Evolutionary conservation across 352 stramenopile species (phyloP), one percentile per base, ranked within the genome.

Genomic region (Globisporangium emineosum): DNA sequence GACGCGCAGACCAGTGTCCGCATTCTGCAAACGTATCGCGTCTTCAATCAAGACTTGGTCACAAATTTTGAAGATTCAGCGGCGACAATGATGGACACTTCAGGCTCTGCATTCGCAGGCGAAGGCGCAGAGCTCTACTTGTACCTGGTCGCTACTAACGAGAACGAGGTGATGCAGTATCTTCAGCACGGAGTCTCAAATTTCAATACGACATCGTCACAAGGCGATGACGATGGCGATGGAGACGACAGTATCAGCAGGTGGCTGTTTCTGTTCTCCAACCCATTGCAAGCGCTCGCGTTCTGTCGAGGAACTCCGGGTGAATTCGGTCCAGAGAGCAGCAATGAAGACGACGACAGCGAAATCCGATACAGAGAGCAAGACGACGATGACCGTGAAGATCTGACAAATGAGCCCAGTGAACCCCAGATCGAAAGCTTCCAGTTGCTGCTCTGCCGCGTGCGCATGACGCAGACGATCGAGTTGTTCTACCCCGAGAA

Each of bases 11-110:
- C 33, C 37, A 50, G 54, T 32, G 62, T 77, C 0, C 51, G 65
- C 10, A 55, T 89, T 10, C 55, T 89, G 27, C 69, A 85, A 60
- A 75, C 83, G 21, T 75, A 86, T 54, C 72, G 80, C 5, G 80
- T 77, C 40, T 82, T 77, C 49, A 71, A 88, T 25, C 62, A 73
- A 0, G 68, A 77, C 12, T 49, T 85, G 27, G 58, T 61, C 25
- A 10, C 33, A 23, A 35, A 21, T 3, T 89, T 82, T 63, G 73
- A 79, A 25, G 25, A 61, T 23, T 2, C 7, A 55, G 10, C 52
- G 8, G 15, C 13, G 30, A 4, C 12, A 7, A 29, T 8, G 45
- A 23, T 33, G n/a, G 21, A 30, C 6, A 3, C 2, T 1, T 10
- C 35, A 21, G 8, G 33, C 12, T 25, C n/a, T 21, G 23, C 21